Base-by-base conservation (phyloP, 2,329 filamentous ascomycete genomes). In the Microdochium trichocladiopsis region DNA sequence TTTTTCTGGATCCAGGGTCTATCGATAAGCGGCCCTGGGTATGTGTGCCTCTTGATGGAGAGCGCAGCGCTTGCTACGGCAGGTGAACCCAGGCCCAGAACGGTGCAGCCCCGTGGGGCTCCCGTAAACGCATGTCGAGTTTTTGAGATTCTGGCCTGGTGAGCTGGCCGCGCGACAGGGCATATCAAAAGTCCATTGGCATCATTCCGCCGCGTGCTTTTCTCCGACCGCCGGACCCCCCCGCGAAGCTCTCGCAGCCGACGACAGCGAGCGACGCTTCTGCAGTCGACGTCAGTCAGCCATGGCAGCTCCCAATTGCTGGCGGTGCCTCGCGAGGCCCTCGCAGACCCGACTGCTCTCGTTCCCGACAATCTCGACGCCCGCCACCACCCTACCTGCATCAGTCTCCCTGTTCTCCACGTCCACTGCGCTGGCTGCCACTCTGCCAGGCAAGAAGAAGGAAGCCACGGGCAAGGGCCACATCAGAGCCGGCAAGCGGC, bases 221-320 rank as follows among this genome's bases (percentile, higher is more conserved):
- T 33, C 28, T 8, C 8, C 28, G 14, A 4, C 18, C 14, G 33
- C 14, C 6, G 33, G 14, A 11, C 14, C n/a, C 9, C 16, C 41
- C 18, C 41, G 18, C 16, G 41, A 23, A 8, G n/a, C 21, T 12
- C 41, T 45, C 41, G 41, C 41, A 8, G 3, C 21, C 41, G 41
- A 45, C 36, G 16, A 6, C 31, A 28, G 36, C 31, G 14, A 45
- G 41, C 41, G 41, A 45, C 41, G 41, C 41, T 22, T 22, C 21
- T 9, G 41, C 41, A 45, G 41, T 22, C 41, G 18, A 45, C 11
- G 16, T 11, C 23, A 51, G 8, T 8, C 49, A 25, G 53, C 66
- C 65, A 83, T 83, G 80, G 77, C 78, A 63, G 78, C 77, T 54
- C 69, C 73, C 52, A 78, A 74, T 62, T 81, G 79, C 70, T 79